phyloP scores from a whole-genome alignment of 495 filamentous ascomycete species.

The Xylaria bambusicola region DNA sequence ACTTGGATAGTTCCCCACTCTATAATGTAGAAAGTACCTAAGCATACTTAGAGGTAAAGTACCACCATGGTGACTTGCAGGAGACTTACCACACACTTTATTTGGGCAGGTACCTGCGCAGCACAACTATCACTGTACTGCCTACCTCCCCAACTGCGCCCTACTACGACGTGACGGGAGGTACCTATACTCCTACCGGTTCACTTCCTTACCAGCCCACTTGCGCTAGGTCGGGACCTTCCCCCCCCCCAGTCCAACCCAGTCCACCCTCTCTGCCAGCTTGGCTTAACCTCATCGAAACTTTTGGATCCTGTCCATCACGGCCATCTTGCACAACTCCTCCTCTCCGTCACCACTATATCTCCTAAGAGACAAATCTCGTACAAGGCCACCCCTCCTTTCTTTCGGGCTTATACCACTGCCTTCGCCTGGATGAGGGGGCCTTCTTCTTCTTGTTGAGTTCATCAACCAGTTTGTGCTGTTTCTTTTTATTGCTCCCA shows the following conservation, averaged over 20 bases:
- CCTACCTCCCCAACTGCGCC: too few species aligned
- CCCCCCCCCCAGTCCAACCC: too few species aligned
- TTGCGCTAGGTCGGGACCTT: conserved; percentile 12
- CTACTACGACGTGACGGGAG: too few species aligned
- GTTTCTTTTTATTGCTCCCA: conserved; percentile 19
- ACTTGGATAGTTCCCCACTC: too few species aligned
- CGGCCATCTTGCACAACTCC: conserved; percentile 12
- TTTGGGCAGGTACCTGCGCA: too few species aligned
- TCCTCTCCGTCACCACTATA: conserved; percentile 22
- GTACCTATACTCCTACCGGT: too few species aligned
- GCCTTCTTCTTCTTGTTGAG: conserved; percentile 24
- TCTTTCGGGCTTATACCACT: conserved; percentile 21
- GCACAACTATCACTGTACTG: too few species aligned
- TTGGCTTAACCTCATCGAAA: conserved; percentile 34
- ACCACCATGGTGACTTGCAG: too few species aligned
- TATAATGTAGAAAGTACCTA: too few species aligned
- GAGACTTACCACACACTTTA: too few species aligned
- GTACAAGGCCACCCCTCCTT: conserved; percentile 1
- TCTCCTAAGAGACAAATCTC: conserved; percentile 32
- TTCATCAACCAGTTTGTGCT: conserved; percentile 20
- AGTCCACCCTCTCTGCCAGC: conserved; percentile 18
- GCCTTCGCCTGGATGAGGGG: conserved; percentile 23
- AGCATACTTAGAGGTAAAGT: too few species aligned
- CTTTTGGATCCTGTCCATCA: conserved; percentile 31
- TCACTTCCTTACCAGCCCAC: conserved; percentile 1